A percentile compares a stretch with the other conserved stretches of the same genome.
These are phyloP conservation scores for Myochromella boudieri DNA, from an alignment of 768 basidiomycete genomes.

Conservation along the genomic window DNA sequence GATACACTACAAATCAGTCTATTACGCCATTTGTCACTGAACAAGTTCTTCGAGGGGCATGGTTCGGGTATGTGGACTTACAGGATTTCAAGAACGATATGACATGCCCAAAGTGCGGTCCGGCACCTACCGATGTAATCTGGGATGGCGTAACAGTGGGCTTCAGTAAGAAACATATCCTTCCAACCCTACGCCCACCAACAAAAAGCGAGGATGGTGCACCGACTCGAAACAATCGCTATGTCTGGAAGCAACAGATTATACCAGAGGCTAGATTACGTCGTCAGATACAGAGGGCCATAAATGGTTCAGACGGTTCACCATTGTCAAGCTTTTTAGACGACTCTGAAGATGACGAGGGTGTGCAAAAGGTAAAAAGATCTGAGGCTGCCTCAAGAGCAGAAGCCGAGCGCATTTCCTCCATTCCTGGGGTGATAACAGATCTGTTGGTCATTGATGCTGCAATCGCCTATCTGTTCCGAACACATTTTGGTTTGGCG, in stretches of 20 bases:
- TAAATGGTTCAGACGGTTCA: too few species aligned
- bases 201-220: background rate
- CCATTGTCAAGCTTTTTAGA: background rate
- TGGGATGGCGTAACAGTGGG: too few species aligned
- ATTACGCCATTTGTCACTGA: constrained; percentile 14
- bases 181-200: constrained; percentile 9
- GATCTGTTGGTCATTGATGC: background rate
- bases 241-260: background rate
- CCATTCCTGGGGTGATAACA: background rate
- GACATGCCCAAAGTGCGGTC: constrained; percentile 17
- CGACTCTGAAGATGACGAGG: background rate
- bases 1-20: constrained; percentile 12
- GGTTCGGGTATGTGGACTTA: constrained; percentile 12
- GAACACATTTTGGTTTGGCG: background rate
- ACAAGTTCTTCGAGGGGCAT: constrained; percentile 10
- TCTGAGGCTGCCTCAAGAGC: too few species aligned
- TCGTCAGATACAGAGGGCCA: background rate
- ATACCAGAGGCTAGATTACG: background rate
- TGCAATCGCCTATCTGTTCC: background rate
- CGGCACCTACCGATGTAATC: constrained; percentile 11
- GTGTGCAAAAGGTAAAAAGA: too few species aligned
- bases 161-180: too few species aligned
- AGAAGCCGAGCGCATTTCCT: background rate
- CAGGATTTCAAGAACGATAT: constrained; percentile 15
- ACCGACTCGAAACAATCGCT: background rate